Evolutionary conservation across 2,329 filamentous ascomycete genomes (phyloP), one percentile per base, ranked within the genome.

Genomic region (Chaetothyriales sp.): DNA sequence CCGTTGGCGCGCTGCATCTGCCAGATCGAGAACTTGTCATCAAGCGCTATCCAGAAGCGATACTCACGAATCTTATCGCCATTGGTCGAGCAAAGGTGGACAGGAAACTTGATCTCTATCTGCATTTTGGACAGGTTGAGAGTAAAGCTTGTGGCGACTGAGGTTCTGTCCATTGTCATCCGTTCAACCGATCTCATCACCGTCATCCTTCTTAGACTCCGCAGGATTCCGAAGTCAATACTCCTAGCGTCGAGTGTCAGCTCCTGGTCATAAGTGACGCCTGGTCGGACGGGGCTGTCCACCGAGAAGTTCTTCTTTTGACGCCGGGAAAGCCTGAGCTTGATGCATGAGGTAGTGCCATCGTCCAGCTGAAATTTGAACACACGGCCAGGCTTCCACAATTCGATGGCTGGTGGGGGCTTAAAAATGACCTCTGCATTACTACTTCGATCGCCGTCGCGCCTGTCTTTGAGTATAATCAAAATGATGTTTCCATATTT

Each of bases 401-500:
- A 19, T 64, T 58, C 43, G 69, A 61, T 43, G 62, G 58, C 18
- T 66, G 56, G 48, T 65, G 69, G 48, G 68, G 67, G 60, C 62
- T 73, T 75, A 55, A 85, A 84, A 1, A 68, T 70, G 33, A 86
- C 65, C 18, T 69, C 73, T 1, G 70, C 80, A 20, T 44, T 63
- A 0, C 68, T 66, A 29, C 65, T 65, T 50, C 66, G 62, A 22
- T 67, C 53, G n/a, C 75, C 67, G 28, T 66, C 56, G 5, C 58
- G 54, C 47, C 69, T 61, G 46, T 77, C 73, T 47, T 70, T 74
- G 1, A 85, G 68, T 13, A 83, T 77, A 37, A 86, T 77, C 37
- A 67, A 74, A 2, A 65, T 65, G 10, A 86, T 71, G 5, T 67
- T 67, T 0, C 82, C 81, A 53, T 79, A 69, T 0, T 59, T 54